Evolutionary conservation across 352 stramenopile genomes (phyloP), one percentile per base, ranked within the genome.

Genomic region (Pythium sp.): DNA sequence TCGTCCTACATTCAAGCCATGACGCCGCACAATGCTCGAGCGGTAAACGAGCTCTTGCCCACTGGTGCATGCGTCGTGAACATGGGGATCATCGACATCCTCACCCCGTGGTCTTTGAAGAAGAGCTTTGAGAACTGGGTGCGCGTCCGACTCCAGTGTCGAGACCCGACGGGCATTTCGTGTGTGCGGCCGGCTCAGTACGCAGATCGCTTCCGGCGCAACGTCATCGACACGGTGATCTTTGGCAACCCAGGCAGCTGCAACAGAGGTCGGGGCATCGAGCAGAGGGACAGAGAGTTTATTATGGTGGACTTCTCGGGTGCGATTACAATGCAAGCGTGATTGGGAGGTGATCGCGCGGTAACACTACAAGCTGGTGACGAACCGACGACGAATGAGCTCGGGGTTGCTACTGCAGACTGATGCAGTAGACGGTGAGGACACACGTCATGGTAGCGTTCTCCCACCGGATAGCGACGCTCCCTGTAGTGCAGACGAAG

Each of bases 11-110:
- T 86, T 24, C 80, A 90, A 60, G 86, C 82, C 0, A 26, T 79
- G 20, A 91, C 84, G 32, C 86, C 86, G 9, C 75, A 82, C 18
- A 34, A 69, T 60, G 70, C 74, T 51, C 41, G 59, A 58, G 62
- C 36, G 65, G 59, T n/a, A 68, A 69, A 80, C 18, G 72, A 81
- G 22, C 67, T 84, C 18, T 81, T 93, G 38, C 81, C 81, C 34
- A 77, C 74, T 4, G 85, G 93, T 46, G 86, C 85, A 1, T 91
- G 80, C 22, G 88, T 96, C 30, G 88, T 95, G 62, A 98, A 97
- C 71, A 98, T 99, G 89, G 96, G 96, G 18, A 98, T 99, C 63
- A 98, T 99, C 77, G 96, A 99, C 77, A 98, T 99, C 79, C 77
- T 99, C 58, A 97, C 97, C 28, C 94, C 95, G 26, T 99, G 97